These are phyloP conservation scores for Angophora floribunda DNA, from an alignment of 345 rosid species.

Conservation along the genomic window DNA sequence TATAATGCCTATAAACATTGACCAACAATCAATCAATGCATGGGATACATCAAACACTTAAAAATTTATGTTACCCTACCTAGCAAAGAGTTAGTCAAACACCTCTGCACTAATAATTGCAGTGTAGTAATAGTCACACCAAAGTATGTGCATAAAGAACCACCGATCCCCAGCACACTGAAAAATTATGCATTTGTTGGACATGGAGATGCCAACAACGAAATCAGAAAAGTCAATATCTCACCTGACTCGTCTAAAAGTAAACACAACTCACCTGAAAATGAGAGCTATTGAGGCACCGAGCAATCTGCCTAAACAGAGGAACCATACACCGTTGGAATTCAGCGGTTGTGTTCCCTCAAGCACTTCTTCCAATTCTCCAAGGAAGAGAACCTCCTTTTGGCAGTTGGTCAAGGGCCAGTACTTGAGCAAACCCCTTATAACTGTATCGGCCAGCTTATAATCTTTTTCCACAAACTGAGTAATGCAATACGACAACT, in stretches of 20 bases:
- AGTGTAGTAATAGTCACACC: not conserved
- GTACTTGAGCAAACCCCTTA: slow-evolving; percentile 36
- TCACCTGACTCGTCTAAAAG: not conserved
- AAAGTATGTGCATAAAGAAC: not conserved
- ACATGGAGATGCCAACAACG: not conserved
- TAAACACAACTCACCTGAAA: slow-evolving; percentile 22
- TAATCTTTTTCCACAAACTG: slow-evolving; percentile 48
- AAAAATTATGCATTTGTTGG: not conserved
- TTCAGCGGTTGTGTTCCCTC: slow-evolving; percentile 39
- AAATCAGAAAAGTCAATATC: not conserved
- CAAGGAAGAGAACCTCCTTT: slow-evolving; percentile 45
- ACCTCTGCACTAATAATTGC: not conserved
- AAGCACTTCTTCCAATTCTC: slow-evolving; percentile 46
- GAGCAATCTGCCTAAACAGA: slow-evolving; percentile 42
- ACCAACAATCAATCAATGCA: not conserved
- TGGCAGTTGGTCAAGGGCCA: slow-evolving; percentile 50
- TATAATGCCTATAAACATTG: not conserved
- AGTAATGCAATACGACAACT: slow-evolving; percentile 33
- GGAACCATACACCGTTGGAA: slow-evolving; percentile 44
- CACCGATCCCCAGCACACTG: not conserved
- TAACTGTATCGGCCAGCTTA: slow-evolving; percentile 40
- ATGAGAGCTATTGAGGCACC: slow-evolving; percentile 41
- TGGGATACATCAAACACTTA: not conserved
- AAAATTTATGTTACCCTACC: not conserved
- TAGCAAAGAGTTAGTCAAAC: not conserved